Conservation (phyloP, 352 stramenopile genomes). For the Phytophthora pinifolia region DNA sequence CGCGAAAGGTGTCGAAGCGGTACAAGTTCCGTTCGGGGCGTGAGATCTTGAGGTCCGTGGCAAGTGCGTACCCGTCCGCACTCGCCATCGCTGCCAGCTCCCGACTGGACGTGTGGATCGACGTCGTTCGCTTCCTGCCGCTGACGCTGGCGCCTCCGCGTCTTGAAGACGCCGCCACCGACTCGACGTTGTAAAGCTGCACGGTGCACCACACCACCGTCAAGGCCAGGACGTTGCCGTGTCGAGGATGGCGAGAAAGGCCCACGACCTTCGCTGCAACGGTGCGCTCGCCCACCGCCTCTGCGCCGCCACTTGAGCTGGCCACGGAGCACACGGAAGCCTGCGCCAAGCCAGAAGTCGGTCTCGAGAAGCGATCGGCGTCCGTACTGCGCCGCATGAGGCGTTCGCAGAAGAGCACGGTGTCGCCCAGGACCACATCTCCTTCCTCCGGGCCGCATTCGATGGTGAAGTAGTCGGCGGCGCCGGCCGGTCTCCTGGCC, state of each 20-base stretch:
- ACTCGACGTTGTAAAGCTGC: constrained; percentile 65
- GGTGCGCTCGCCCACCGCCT: constrained; percentile 68
- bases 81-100: constrained; percentile 32
- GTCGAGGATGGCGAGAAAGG: constrained; percentile 46
- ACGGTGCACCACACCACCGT: constrained; percentile 78
- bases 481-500: constrained; percentile 37
- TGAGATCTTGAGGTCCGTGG: constrained; percentile 65
- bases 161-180: constrained; percentile 21
- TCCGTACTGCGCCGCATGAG: constrained; percentile 57
- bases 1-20: constrained; percentile 77
- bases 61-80: constrained; percentile 32
- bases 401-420: constrained; percentile 91
- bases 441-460: constrained; percentile 66
- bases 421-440: constrained; percentile 87
- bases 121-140: constrained; percentile 27
- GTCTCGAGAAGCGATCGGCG: constrained; percentile 29
- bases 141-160: constrained; percentile 22
- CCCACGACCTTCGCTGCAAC: constrained; percentile 65
- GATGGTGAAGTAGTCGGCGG: constrained; percentile 68
- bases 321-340: constrained; percentile 53
- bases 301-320: constrained; percentile 33
- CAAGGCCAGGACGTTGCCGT: constrained; percentile 59
- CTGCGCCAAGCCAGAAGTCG: constrained; percentile 9
- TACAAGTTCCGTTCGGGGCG: constrained; percentile 63
- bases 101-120: constrained; percentile 25